phyloP scores from a whole-genome alignment of 2,329 filamentous ascomycete genomes.

The Cladophialophora yegresii region DNA sequence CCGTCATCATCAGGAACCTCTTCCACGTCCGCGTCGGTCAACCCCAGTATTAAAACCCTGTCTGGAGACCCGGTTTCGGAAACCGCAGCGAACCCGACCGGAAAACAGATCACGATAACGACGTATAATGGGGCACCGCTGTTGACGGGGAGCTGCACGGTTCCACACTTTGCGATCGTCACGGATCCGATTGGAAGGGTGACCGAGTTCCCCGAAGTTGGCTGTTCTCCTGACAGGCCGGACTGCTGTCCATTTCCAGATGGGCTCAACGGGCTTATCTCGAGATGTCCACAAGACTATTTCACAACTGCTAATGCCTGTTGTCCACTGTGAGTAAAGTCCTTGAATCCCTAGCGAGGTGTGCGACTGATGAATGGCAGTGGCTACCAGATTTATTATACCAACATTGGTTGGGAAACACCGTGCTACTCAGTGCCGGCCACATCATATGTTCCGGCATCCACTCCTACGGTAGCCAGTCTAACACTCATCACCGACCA shows the following conservation, averaged over 20 bases:
- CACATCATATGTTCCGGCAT: conserved; percentile 32
- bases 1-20: conserved; percentile 18
- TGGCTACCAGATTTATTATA: conserved; percentile 37
- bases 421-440: conserved; percentile 35
- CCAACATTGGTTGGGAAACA: conserved; percentile 33
- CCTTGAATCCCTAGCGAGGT: neutral
- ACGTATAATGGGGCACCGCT: conserved; percentile 31
- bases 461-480: conserved; percentile 31
- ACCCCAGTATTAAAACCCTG: conserved; percentile 26
- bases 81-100: conserved; percentile 14
- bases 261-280: conserved; percentile 29
- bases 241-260: conserved; percentile 35
- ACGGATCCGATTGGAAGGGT: conserved; percentile 23
- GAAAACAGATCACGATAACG: conserved; percentile 25
- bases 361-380: conserved; percentile 26
- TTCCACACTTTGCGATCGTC: conserved; percentile 35
- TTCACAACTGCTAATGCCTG: conserved; percentile 35
- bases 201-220: conserved; percentile 35
- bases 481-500: conserved; percentile 36
- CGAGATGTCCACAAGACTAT: conserved; percentile 37
- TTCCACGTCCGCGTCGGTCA: conserved; percentile 10
- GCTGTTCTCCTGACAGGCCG: conserved; percentile 32
- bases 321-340: conserved; percentile 35
- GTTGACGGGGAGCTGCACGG: conserved; percentile 37
- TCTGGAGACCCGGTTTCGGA: conserved; percentile 27